Conservation (phyloP, 768 basidiomycete species). For the Cyathus striatus region DNA sequence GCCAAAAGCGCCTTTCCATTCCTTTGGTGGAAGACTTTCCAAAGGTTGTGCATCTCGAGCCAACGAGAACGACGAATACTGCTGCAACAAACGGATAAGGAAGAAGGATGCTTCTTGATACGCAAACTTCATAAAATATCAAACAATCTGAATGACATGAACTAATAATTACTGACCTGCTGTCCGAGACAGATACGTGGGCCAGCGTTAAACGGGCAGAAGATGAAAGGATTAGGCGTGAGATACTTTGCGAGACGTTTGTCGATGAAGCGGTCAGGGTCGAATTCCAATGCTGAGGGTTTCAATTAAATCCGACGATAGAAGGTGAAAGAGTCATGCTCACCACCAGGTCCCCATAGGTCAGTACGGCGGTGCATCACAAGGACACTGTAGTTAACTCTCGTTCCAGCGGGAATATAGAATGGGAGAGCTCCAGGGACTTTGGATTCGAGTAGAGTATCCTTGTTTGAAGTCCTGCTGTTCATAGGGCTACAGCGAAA, state of each 20-base stretch:
- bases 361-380: slow-evolving; percentile 47
- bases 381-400: slow-evolving; percentile 33
- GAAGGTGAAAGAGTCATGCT: slow-evolving; percentile 2
- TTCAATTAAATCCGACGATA: neutral
- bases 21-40: slow-evolving; percentile 31
- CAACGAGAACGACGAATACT: slow-evolving; percentile 36
- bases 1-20: slow-evolving; percentile 30
- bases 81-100: slow-evolving; percentile 49
- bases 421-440: slow-evolving; percentile 5
- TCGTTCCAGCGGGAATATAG: slow-evolving; percentile 6
- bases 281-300: slow-evolving; percentile 35
- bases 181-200: slow-evolving; percentile 33
- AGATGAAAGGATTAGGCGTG: slow-evolving; percentile 36
- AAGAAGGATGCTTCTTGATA: slow-evolving; percentile 57
- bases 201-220: slow-evolving; percentile 35
- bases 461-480: slow-evolving; percentile 5
- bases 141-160: neutral
- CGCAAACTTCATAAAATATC: too few species aligned
- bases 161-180: slow-evolving; percentile 20
- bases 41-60: slow-evolving; percentile 35
- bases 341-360: slow-evolving; percentile 52
- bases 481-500: slow-evolving; percentile 11
- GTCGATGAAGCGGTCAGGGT: slow-evolving; percentile 55
- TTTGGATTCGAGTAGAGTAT: slow-evolving; percentile 13
- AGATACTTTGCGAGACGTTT: slow-evolving; percentile 39